Base-by-base conservation (phyloP, 768 basidiomycete species). In the Austroboletus eburneus region DNA sequence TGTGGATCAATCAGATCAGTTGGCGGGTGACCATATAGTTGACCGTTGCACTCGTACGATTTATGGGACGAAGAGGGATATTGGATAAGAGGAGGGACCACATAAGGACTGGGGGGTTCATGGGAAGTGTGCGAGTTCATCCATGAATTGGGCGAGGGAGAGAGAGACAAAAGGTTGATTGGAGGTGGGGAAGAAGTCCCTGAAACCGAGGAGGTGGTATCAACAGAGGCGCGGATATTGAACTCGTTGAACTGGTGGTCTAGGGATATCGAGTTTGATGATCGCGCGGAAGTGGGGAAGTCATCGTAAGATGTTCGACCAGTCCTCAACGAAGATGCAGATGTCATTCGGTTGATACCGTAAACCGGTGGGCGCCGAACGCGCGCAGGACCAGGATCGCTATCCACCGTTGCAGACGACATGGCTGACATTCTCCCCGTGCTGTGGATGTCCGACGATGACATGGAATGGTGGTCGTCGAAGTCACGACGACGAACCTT, bases 381-480 rank as follows among this genome's bases (percentile, higher is more conserved):
- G 49, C 82, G 77, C 39, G 78, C 69, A 8, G 88, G 89, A 0
- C 90, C 89, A 40, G 90, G 89, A 61, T 92, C 90, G 54, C 87
- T 89, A 61, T 91, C 88, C 43, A 88, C 86, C 5, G 90, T 87
- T 21, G 83, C 79, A 58, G 87, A 87, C 17, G 89, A 92, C 57
- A 87, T 80, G 27, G 80, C 78, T 6, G 88, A 91, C 73, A 85
- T 77, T 45, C 80, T 80, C 34, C 83, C 77, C 43, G 81, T 71
- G 61, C 82, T 87, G 54, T 85, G 85, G 24, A 92, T 73, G 55
- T 92, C 91, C 39, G 87, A 90, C 23, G 87, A 90, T 44, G 89
- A 91, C 79, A 91, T 87, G 24, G 91, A 93, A 60, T 87, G 89
- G 58, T 91, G 91, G 60, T 92, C 91, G 67, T 94, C 91, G 55